Percentiles rank a stretch among this genome's conserved stretches.
Evolutionary conservation across 352 stramenopile genomes (phyloP).

Genomic region (Plasmopara viticola): DNA sequence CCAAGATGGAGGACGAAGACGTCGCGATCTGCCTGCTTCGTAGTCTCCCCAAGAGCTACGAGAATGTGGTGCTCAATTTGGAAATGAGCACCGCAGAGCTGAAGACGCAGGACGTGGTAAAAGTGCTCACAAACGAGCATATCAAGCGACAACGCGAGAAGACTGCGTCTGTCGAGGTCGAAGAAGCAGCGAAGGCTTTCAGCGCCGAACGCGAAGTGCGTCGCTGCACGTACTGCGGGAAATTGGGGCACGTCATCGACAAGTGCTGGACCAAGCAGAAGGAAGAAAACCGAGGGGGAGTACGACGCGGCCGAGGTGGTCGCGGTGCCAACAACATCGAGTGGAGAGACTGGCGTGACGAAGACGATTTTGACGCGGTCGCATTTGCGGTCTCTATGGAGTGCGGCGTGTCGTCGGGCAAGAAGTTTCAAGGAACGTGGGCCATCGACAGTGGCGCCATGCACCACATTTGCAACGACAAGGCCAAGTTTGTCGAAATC

Average conservation of each 20-base stretch:
- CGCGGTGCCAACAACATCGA: no score
- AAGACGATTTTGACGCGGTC: background rate
- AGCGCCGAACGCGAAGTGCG: background rate
- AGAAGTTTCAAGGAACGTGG: background rate
- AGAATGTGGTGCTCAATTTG: background rate
- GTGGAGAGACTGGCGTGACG: background rate
- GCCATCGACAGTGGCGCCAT: background rate
- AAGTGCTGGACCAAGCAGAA: slow-evolving; percentile 3
- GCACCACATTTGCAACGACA: background rate
- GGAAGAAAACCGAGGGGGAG: background rate
- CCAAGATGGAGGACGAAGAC: background rate
- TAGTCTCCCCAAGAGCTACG: slow-evolving; percentile 2
- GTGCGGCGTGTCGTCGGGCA: background rate
- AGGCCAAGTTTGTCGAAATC: background rate
- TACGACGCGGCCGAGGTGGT: background rate
- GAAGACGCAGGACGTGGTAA: background rate
- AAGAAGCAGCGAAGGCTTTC: background rate
- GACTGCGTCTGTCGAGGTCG: background rate
- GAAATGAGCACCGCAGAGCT: background rate
- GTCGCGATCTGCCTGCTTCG: slow-evolving; percentile 1
- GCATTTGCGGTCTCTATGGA: background rate
- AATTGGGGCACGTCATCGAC: no score
- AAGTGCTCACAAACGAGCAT: background rate
- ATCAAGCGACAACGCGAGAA: background rate
- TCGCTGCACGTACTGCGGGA: no score